phyloP scores from a whole-genome alignment of 2,329 filamentous ascomycete genomes.

The Furcasterigmium furcatum region DNA sequence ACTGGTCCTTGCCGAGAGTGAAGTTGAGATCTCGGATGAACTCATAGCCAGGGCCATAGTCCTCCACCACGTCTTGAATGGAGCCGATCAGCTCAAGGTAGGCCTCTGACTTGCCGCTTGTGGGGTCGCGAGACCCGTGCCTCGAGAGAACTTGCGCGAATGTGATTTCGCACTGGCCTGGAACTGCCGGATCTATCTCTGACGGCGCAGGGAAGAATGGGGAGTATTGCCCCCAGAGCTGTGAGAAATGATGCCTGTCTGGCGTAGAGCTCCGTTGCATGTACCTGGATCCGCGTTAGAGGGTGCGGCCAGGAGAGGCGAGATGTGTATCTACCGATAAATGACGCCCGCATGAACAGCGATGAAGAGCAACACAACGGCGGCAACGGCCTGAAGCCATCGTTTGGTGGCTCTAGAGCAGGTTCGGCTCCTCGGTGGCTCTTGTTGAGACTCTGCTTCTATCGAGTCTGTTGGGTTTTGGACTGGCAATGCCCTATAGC shows the following conservation, averaged over 20 bases:
- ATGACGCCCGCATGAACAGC: conserved; percentile 1
- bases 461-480: background rate
- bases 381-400: background rate
- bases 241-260: conserved; percentile 45
- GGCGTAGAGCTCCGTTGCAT: background rate
- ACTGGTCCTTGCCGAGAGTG: conserved; percentile 63
- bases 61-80: conserved; percentile 55
- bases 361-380: background rate
- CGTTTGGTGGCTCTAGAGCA: background rate
- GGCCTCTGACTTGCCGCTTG: conserved; percentile 56
- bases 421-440: background rate
- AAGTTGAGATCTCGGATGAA: conserved; percentile 75
- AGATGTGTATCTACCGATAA: background rate
- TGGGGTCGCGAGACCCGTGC: conserved; percentile 83
- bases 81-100: conserved; percentile 64
- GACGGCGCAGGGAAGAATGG: conserved; percentile 78
- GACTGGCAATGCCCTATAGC: background rate
- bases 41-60: conserved; percentile 60
- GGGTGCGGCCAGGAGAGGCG: background rate
- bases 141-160: conserved; percentile 81
- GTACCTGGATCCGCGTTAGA: background rate
- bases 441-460: background rate
- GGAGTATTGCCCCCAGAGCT: conserved; percentile 83
- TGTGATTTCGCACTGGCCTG: conserved; percentile 67
- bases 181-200: conserved; percentile 56